These are phyloP conservation scores for Neurospora sp. DNA, from an alignment of 2,329 filamentous ascomycete genomes.

Conservation along the genomic window DNA sequence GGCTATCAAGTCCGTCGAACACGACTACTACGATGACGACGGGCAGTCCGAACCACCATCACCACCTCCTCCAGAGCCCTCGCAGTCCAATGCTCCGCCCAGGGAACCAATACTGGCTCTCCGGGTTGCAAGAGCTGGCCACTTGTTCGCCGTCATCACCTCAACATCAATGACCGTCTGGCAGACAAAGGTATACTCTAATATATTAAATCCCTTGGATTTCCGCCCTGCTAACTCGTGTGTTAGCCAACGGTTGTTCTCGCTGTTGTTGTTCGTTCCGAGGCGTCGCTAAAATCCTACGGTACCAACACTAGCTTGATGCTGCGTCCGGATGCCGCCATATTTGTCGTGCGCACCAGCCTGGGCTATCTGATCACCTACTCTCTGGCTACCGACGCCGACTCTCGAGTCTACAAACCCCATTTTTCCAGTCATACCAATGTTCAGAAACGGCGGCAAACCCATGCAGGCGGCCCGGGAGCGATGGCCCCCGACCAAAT, in stretches of 20 bases:
- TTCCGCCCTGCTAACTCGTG: conserved; percentile 1
- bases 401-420: conserved; percentile 75
- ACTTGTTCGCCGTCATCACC: conserved; percentile 81
- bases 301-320: conserved; percentile 77
- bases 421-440: conserved; percentile 62
- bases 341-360: conserved; percentile 81
- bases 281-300: conserved; percentile 69
- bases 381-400: conserved; percentile 74
- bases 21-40: conserved; percentile 33
- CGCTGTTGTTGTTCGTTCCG: conserved; percentile 73
- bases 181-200: conserved; percentile 70
- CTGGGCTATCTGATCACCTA: conserved; percentile 90
- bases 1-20: conserved; percentile 48
- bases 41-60: conserved; percentile 19
- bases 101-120: conserved; percentile 64
- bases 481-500: conserved; percentile 50
- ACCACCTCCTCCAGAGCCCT: conserved; percentile 19
- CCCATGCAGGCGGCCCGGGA: conserved; percentile 46
- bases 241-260: conserved; percentile 76
- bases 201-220: not conserved
- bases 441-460: conserved; percentile 51
- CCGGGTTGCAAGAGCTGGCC: conserved; percentile 66
- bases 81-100: conserved; percentile 29
- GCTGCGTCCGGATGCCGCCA: conserved; percentile 82
- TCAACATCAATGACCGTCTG: conserved; percentile 80